Evolutionary conservation across 768 basidiomycete genomes (phyloP), one percentile per base, ranked within the genome.

Genomic region (Amyloporia xantha): DNA sequence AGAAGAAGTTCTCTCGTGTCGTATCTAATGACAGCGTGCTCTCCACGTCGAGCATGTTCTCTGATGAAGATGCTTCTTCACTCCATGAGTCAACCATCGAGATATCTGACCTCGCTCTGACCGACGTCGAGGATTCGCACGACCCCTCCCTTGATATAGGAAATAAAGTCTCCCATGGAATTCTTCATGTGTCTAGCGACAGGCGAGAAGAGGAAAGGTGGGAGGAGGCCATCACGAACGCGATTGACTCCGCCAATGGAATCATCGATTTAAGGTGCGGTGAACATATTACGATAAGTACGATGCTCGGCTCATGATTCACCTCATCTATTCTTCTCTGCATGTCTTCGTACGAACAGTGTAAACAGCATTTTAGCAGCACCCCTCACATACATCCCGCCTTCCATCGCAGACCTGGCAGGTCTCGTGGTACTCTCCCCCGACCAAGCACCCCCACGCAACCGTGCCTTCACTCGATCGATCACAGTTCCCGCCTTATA

Each of bases 251-350:
- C 3, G 75, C 71, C 2, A 63, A 72, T 44, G 76, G 78, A 7
- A 65, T 66, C 41, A 73, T 86, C 47, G 68, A 76, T 44, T 66
- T 86, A n/a, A 71, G 70, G 84, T 83, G 61, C 41, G 70, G 66
- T 27, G 19, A 7, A 6, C 7, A 7, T 33, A 7, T 7, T 15
- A 33, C 30, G 30, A 7, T 15, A 15, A 33, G 15, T 33, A 33
- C 30, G 30, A 7, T 33, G 30, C n/a, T n/a, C n/a, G n/a, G n/a
- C n/a, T n/a, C n/a, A n/a, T n/a, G n/a, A n/a, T n/a, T n/a, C n/a
- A n/a, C 10, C 33, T 41, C 43, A 24, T 28, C 35, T 42, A 15
- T 35, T 35, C 33, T 10, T 35, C n/a, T n/a, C 9, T 35, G 33
- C 33, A 35, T 35, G 33, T 35, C 33, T 35, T 35, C 33, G 38